These are phyloP conservation scores for Trichoderma sp. DNA, from an alignment of 2,329 filamentous ascomycete species.

Conservation along the genomic window DNA sequence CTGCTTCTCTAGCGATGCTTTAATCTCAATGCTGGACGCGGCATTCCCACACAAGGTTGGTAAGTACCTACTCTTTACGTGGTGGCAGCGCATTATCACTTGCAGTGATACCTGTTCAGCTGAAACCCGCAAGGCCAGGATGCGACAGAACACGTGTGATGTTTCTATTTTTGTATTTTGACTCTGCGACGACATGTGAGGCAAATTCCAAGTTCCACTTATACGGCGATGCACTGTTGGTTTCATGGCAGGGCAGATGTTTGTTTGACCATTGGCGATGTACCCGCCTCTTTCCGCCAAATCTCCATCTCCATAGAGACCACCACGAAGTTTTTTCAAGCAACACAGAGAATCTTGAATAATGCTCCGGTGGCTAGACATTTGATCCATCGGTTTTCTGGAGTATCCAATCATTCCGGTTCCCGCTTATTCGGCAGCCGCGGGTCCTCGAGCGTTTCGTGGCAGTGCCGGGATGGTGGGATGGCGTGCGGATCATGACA, in stretches of 20 bases:
- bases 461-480: slow-evolving; percentile 3
- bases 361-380: not conserved
- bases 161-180: slow-evolving; percentile 20
- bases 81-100: too few relatives aligned
- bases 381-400: not conserved
- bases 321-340: not conserved
- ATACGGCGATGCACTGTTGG: not conserved
- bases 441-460: not conserved
- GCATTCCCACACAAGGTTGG: not conserved
- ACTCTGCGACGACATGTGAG: not conserved
- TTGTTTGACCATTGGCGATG: not conserved
- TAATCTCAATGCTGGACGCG: not conserved
- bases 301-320: not conserved
- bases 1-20: not conserved
- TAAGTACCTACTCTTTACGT: too few relatives aligned
- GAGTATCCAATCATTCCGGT: slow-evolving; percentile 5
- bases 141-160: slow-evolving; percentile 2
- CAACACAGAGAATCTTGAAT: not conserved
- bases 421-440: not conserved
- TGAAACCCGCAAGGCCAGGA: slow-evolving; percentile 6
- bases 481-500: slow-evolving; percentile 13
- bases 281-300: not conserved
- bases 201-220: not conserved
- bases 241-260: not conserved
- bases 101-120: not conserved